Evolutionary conservation across 1,139 yeast species (phyloP), one percentile per base, ranked within the genome.

Genomic region (Protomyces macrosporus): DNA sequence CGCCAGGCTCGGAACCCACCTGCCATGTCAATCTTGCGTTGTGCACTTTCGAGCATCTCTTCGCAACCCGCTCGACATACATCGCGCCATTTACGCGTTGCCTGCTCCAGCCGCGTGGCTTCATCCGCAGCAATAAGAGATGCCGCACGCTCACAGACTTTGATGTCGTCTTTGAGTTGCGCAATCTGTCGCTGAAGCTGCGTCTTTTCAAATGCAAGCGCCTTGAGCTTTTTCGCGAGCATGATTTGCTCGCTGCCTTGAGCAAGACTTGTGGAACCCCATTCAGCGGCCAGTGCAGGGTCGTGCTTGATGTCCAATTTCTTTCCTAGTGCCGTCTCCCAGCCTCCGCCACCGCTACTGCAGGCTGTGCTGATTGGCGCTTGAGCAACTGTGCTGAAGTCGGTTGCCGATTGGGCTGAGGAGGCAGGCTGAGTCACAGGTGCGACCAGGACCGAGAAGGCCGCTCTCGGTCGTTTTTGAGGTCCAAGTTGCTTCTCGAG

Each of bases 261-360:
- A 51, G 37, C 54, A 6, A 9, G 10, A 33, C 10, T 3, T 4
- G 10, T 34, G 14, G 33, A n/a, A 6, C n/a, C n/a, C 61, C 61
- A 57, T 14, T 57, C 61, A 7, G 55, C 54, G 12, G 61, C 61
- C 34, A 57, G 52, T 9, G 37, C 55, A 10, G 61, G 55, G 32
- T 57, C 50, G 34, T 34, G 61, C 14, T 30, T 34, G 6, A 57
- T 51, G 14, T 37, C 12, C 3, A 57, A 35, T 32, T 14, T 50
- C 23, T 9, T 23, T 7, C 61, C 61, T 36, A 16, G 12, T 7
- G 61, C 61, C n/a, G 61, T 57, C 55, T 57, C 55, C 61, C 61
- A 57, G 4, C 37, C 53, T 4, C 48, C 45, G 45, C 45, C 48
- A 0, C 48, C 48, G 23, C 48, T 32, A 16, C 23, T 23, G 23